These are phyloP conservation scores for Alternaria ethzedia DNA, from an alignment of 2,329 filamentous ascomycete species.

Conservation along the genomic window DNA sequence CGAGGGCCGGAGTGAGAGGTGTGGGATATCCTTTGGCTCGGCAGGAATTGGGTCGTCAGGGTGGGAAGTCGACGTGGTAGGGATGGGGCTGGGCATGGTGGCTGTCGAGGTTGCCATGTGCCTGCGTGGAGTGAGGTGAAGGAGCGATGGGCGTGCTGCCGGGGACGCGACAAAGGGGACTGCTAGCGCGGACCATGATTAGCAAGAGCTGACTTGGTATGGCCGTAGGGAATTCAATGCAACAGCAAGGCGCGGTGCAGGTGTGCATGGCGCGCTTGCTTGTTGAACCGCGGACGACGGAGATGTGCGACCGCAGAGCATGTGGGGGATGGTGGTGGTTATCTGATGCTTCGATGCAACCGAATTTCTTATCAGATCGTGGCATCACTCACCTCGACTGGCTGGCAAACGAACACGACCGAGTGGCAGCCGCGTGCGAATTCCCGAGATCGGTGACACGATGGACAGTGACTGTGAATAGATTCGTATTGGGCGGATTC, in stretches of 20 bases:
- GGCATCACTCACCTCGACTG: slow-evolving; percentile 25
- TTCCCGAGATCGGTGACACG: slow-evolving; percentile 14
- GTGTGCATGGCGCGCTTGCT: neutral
- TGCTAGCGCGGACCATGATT: slow-evolving; percentile 34
- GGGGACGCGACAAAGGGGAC: slow-evolving; percentile 29
- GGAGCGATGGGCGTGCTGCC: slow-evolving; percentile 17
- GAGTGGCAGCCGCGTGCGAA: slow-evolving; percentile 21
- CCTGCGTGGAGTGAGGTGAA: slow-evolving; percentile 13
- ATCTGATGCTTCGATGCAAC: slow-evolving; percentile 17
- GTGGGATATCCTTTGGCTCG: slow-evolving; percentile 47
- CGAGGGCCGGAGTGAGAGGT: slow-evolving; percentile 31
- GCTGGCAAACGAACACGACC: slow-evolving; percentile 19
- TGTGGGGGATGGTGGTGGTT: slow-evolving; percentile 5
- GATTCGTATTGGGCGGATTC: slow-evolving; percentile 1
- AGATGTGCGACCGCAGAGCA: slow-evolving; percentile 1
- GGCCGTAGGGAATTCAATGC: neutral
- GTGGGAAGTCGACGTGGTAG: slow-evolving; percentile 53
- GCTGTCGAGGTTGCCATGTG: slow-evolving; percentile 29
- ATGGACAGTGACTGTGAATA: slow-evolving; percentile 1
- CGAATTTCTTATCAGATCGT: slow-evolving; percentile 40
- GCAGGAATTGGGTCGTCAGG: slow-evolving; percentile 55
- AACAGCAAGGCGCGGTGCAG: neutral
- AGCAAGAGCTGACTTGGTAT: slow-evolving; percentile 26
- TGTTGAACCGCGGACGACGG: slow-evolving; percentile 6
- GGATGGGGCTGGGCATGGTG: slow-evolving; percentile 41